Percentiles rank a stretch among this genome's conserved stretches.
Evolutionary conservation across 148 eudicot species (phyloP).

Genomic region (Linanthus parryae): DNA sequence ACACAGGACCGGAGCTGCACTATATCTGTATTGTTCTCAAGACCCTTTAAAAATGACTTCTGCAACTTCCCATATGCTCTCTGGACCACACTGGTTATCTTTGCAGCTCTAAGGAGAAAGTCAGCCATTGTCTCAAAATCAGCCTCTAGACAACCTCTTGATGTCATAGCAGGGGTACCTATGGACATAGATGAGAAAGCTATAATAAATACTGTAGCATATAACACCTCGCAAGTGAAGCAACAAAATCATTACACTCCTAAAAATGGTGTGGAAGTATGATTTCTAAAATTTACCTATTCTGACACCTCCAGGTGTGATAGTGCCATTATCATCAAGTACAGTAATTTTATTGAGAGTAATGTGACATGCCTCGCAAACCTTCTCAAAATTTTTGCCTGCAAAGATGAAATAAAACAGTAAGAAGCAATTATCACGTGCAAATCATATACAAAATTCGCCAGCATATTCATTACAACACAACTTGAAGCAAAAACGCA

Average conservation of each 20-base stretch:
- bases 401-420: slow-evolving; percentile 3
- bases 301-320: slow-evolving; percentile 51
- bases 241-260: background rate
- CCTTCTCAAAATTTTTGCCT: slow-evolving; percentile 74
- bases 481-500: no score
- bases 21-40: slow-evolving; percentile 53
- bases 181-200: background rate
- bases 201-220: background rate
- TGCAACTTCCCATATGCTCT: slow-evolving; percentile 57
- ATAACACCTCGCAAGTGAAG: background rate
- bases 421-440: slow-evolving; percentile 4
- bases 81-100: slow-evolving; percentile 49
- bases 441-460: no score
- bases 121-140: slow-evolving; percentile 78
- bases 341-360: slow-evolving; percentile 63
- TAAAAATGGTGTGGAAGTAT: background rate
- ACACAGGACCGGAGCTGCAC: slow-evolving; percentile 44
- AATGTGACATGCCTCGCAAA: slow-evolving; percentile 68
- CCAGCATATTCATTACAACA: no score
- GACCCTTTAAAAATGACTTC: slow-evolving; percentile 46
- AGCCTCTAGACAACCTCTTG: slow-evolving; percentile 67
- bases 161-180: slow-evolving; percentile 94
- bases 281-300: slow-evolving; percentile 25
- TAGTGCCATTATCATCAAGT: slow-evolving; percentile 61
- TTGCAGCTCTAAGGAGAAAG: slow-evolving; percentile 67